Base-by-base conservation (phyloP, 768 basidiomycete species). In the Russula earlei region DNA sequence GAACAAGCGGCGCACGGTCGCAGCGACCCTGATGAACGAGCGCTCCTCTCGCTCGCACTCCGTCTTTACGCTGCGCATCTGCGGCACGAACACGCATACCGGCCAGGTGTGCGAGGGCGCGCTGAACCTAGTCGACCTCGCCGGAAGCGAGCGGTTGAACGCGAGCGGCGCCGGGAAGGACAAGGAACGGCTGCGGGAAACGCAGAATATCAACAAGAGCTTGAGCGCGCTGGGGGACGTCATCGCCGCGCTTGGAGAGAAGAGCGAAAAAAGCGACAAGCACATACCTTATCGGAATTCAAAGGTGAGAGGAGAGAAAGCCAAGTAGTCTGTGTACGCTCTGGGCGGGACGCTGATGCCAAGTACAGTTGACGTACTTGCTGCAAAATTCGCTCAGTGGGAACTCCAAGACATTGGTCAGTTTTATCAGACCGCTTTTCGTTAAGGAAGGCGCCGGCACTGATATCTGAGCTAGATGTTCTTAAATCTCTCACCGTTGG, bases 271-370 rank as follows among this genome's bases (percentile, higher is more conserved):
- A 71, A 78, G 74, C 55, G 83, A 83, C 50, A 88, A 87, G 66
- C 93, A 95, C 71, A 90, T 96, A 49, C 91, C 92, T 24, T 95
- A 95, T 71, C 73, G 93, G 62, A 95, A 96, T 71, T 93, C 91
- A 27, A 94, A 93, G 77, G 86, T 85, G 55, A 42, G 73, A 62
- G n/a, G n/a, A n/a, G n/a, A n/a, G n/a, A n/a, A n/a, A 40, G 4
- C 19, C 14, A 6, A 10, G 17, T 45, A 3, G 10, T 9, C 34
- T 31, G 25, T 36, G 46, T 37, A 49, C 2, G 40, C 5, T 17
- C 24, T 20, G 20, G n/a, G 14, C 25, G 9, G 19, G 27, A 29
- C 31, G n/a, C 22, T 56, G 38, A 55, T 49, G 15, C 22, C 3
- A 2, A 22, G 8, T 20, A 22, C 59, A 91, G 86, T 77, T 95